Evolutionary conservation across 192 early-diverging fungal genomes (phyloP).

Genomic region (Geosiphon pyriformis): DNA sequence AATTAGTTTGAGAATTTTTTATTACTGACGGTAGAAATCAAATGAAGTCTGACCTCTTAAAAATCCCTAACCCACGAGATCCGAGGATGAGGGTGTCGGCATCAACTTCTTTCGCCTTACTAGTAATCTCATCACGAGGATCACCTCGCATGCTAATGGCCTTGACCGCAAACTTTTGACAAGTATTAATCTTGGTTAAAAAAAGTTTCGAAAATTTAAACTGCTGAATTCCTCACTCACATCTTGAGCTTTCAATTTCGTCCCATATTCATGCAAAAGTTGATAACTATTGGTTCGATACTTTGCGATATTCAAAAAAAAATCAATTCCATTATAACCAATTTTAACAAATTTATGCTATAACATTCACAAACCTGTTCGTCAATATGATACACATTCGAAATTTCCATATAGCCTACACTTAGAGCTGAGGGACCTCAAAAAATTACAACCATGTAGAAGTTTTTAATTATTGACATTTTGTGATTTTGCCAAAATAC

Average conservation of each 20-base stretch:
- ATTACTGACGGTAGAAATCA: too few species aligned
- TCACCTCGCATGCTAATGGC: conserved; percentile 57
- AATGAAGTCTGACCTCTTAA: conserved; percentile 35
- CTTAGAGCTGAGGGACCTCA: not conserved
- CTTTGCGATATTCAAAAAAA: conserved; percentile 17
- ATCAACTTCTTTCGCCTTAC: conserved; percentile 47
- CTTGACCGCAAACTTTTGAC: conserved; percentile 32
- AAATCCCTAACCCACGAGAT: conserved; percentile 47
- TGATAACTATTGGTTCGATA: conserved; percentile 23
- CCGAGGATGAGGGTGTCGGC: conserved; percentile 59
- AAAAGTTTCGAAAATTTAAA: not conserved
- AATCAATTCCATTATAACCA: not conserved
- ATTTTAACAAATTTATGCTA: not conserved
- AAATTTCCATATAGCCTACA: conserved; percentile 26
- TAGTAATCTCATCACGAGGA: conserved; percentile 49
- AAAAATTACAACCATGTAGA: too few species aligned
- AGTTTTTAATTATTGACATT: not conserved
- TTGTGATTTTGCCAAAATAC: not conserved
- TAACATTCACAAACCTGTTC: conserved; percentile 21
- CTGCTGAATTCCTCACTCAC: conserved; percentile 23
- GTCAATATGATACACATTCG: conserved; percentile 27
- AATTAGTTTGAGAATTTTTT: not conserved
- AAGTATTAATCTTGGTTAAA: not conserved
- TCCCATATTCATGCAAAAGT: conserved; percentile 27
- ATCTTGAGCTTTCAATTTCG: conserved; percentile 26